Conservation (phyloP, 2,329 filamentous ascomycete genomes). For the Juglanconis oblonga region DNA sequence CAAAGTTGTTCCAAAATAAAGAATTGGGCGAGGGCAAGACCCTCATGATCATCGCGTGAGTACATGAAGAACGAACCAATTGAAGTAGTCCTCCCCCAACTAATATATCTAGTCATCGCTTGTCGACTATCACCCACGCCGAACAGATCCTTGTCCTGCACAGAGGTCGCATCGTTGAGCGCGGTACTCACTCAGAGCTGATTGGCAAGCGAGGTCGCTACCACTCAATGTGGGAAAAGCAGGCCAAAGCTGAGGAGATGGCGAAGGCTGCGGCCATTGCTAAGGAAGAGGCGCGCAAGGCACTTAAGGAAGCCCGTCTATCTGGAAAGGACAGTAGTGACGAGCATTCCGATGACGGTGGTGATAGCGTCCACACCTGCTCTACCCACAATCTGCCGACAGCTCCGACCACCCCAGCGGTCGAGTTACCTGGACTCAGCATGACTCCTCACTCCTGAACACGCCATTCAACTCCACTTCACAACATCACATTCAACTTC, state of each 20-base stretch:
- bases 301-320: constrained; percentile 50
- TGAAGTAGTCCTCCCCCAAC: background rate
- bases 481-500: constrained; percentile 10
- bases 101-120: constrained; percentile 58
- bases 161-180: constrained; percentile 72
- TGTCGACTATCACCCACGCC: constrained; percentile 82
- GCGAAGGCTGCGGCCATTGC: constrained; percentile 54
- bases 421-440: constrained; percentile 16
- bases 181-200: constrained; percentile 75
- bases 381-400: constrained; percentile 42
- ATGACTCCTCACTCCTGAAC: background rate
- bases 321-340: constrained; percentile 35
- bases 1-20: constrained; percentile 62
- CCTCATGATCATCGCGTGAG: constrained; percentile 89
- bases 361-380: constrained; percentile 37
- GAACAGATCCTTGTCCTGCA: constrained; percentile 81
- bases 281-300: constrained; percentile 39
- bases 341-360: constrained; percentile 41
- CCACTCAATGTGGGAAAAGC: constrained; percentile 84
- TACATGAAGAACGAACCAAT: constrained; percentile 19
- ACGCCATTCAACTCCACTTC: background rate
- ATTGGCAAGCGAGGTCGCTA: constrained; percentile 70
- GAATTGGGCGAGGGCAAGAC: constrained; percentile 79
- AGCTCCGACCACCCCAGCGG: constrained; percentile 28
- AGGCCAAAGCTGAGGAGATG: constrained; percentile 74